Evolutionary conservation across 768 basidiomycete species (phyloP), one percentile per base, ranked within the genome.

Genomic region (Boletus patriciae): DNA sequence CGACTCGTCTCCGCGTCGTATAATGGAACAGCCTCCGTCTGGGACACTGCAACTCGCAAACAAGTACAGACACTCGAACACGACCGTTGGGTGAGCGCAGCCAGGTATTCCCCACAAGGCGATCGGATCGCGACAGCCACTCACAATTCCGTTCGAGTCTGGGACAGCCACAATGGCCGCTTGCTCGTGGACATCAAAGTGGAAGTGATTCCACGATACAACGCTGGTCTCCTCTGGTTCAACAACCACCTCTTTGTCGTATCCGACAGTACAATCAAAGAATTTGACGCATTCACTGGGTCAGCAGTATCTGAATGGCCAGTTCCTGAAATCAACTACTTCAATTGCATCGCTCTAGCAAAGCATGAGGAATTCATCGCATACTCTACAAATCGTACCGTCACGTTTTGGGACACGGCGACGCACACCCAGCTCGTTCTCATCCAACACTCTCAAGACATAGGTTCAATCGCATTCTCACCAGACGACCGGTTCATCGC

Each of bases 101-200:
- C 27, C 9, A 57, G 48, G 19, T 52, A 46, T 23, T 57, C 55
- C 2, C 43, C 21, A 4, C 34, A 18, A 6, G 44, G 55, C 4
- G 46, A 50, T 7, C 44, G 21, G 7, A 59, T 59, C 15, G 55
- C 55, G 1, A 52, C 45, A 16, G 50, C 50, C 12, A 47, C 55
- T 1, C 0, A 1, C 1, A 0, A 27, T 3, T 33, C 36, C 3
- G 27, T 50, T 23, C 46, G 9, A 16, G 42, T 60, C 46, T 57
- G 6, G 10, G n/a, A 47, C 41, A 45, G 59, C 33, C 1, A 13
- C n/a, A 10, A 44, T 23, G 49, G 51, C 25, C 6, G 3, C 1
- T 16, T 29, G 16, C 43, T 61, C 13, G 13, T 29, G 2, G 15
- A 48, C 4, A 38, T 45, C 11, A 2, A 19, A 7, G 36, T 23